Conservation (phyloP, 2,329 filamentous ascomycete genomes). For the Exutisphaerella laricina region DNA sequence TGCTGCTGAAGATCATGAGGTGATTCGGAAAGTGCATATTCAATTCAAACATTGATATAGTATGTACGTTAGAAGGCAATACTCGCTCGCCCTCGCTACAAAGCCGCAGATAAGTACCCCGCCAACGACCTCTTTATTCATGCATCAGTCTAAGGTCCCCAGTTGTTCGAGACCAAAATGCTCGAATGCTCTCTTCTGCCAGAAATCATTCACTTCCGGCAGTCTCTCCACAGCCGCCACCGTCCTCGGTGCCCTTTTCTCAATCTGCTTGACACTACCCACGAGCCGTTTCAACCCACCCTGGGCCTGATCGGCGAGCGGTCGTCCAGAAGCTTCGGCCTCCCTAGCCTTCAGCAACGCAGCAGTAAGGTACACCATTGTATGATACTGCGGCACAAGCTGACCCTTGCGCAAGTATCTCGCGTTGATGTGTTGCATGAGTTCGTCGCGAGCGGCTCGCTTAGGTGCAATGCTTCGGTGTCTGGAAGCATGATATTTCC, state of each 20-base stretch:
- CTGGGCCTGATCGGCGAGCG: constrained; percentile 22
- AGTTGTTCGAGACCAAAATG: too few relatives aligned
- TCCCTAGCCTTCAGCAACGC: constrained; percentile 33
- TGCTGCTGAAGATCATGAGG: too few relatives aligned
- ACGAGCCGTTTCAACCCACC: constrained; percentile 24
- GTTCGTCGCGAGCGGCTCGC: constrained; percentile 21
- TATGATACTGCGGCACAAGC: constrained; percentile 40
- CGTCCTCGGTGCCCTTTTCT: constrained; percentile 36
- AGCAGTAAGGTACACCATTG: constrained; percentile 39
- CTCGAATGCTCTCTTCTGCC: constrained; percentile 25
- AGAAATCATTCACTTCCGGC: constrained; percentile 33
- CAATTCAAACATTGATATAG: too few relatives aligned
- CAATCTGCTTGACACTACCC: constrained; percentile 30
- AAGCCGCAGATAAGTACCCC: too few relatives aligned
- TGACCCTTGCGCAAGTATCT: constrained; percentile 23
- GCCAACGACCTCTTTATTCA: too few relatives aligned
- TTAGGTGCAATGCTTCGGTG: constrained; percentile 11
- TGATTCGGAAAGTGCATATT: too few relatives aligned
- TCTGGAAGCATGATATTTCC: too few relatives aligned
- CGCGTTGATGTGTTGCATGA: constrained; percentile 28
- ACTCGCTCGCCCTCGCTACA: too few relatives aligned
- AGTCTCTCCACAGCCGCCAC: constrained; percentile 41
- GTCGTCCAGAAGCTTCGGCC: constrained; percentile 31
- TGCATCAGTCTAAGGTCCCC: too few relatives aligned
- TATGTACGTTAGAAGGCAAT: too few relatives aligned